These are phyloP conservation scores for Ophiocordyceps robertsii DNA, from an alignment of 2,329 filamentous ascomycete species.

Conservation along the genomic window DNA sequence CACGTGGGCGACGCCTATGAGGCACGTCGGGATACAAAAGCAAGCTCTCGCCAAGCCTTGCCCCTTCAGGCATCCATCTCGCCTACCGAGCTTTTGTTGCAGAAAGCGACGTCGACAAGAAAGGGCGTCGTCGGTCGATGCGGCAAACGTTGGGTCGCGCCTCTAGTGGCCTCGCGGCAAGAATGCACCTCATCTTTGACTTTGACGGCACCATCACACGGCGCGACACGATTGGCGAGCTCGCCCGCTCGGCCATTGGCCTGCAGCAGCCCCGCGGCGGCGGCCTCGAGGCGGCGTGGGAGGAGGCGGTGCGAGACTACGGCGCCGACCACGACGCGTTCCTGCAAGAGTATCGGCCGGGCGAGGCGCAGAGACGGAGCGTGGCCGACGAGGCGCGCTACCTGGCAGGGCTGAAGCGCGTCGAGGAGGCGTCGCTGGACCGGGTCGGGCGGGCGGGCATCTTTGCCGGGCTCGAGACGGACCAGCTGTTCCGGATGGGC, in stretches of 20 bases:
- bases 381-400: conserved; percentile 27
- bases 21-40: no score
- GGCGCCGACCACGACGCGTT: conserved; percentile 25
- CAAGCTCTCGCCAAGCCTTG: no score
- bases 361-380: conserved; percentile 17
- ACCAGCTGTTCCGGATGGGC: conserved; percentile 24
- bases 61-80: no score
- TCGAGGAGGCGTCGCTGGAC: conserved; percentile 32
- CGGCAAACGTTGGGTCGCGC: background rate
- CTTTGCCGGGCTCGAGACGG: conserved; percentile 25
- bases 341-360: conserved; percentile 18
- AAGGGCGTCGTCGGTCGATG: no score
- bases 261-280: conserved; percentile 11
- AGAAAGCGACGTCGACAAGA: no score
- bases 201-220: conserved; percentile 48
- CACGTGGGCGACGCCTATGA: no score
- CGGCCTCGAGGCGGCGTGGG: conserved; percentile 27
- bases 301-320: conserved; percentile 31
- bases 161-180: background rate
- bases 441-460: conserved; percentile 29
- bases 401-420: conserved; percentile 25
- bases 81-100: no score
- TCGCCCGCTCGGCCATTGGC: conserved; percentile 29
- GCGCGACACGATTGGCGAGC: conserved; percentile 35
- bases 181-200: conserved; percentile 37